A percentile compares a stretch with the other conserved stretches of the same genome.
Evolutionary conservation across 2,329 filamentous ascomycete genomes (phyloP).

Genomic region (Dactylellina parvicollis): DNA sequence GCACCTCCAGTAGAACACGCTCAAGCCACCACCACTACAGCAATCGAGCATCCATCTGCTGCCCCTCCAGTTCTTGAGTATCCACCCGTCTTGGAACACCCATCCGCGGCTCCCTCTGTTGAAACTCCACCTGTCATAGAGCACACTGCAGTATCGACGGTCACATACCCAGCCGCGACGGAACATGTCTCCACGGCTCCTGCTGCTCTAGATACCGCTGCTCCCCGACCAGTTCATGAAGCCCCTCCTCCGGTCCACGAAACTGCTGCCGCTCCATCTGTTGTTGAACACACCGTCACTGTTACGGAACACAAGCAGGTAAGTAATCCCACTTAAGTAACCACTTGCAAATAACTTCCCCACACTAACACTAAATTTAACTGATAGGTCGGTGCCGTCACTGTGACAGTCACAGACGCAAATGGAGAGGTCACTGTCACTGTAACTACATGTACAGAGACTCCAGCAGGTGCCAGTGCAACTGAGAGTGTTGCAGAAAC

Average conservation of each 20-base stretch:
- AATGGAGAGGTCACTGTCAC: constrained; percentile 26
- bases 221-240: constrained; percentile 6
- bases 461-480: background rate
- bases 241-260: background rate
- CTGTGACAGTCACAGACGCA: constrained; percentile 14
- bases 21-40: background rate
- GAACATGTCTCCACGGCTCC: background rate
- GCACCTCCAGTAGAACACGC: background rate
- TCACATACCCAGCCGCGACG: background rate
- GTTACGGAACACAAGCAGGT: constrained; percentile 27
- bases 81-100: constrained; percentile 4
- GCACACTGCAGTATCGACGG: background rate
- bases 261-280: constrained; percentile 2
- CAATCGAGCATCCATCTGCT: background rate
- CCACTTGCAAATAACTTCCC: background rate
- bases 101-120: background rate
- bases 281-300: constrained; percentile 16
- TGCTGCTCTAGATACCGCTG: background rate
- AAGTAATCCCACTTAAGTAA: background rate
- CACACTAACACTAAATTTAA: background rate
- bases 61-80: constrained; percentile 13
- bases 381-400: constrained; percentile 8
- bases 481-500: background rate
- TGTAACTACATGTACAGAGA: constrained; percentile 25
- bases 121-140: background rate